These are phyloP conservation scores for Emergomyces orientalis DNA, from an alignment of 2,329 filamentous ascomycete species.

Conservation along the genomic window DNA sequence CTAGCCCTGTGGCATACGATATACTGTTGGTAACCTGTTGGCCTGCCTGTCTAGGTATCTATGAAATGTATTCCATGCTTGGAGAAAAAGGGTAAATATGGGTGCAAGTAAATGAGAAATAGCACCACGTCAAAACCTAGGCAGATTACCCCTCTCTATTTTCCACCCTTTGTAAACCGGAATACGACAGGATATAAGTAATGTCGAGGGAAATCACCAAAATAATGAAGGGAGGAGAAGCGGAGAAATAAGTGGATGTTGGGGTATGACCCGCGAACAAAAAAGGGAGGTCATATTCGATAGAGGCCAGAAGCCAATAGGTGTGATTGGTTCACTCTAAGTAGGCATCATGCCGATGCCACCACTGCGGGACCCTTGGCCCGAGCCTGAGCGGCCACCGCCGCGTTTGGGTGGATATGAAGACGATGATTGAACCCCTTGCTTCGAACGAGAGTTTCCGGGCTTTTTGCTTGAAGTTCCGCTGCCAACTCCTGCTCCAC, in stretches of 20 bases:
- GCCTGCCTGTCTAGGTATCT: neutral
- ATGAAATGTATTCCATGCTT: neutral
- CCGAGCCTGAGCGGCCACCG: slow-evolving; percentile 7
- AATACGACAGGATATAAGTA: neutral
- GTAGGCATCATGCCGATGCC: slow-evolving; percentile 34
- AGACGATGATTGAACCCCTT: slow-evolving; percentile 8
- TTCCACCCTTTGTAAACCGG: neutral
- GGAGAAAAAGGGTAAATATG: neutral
- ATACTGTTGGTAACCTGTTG: neutral
- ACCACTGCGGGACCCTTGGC: slow-evolving; percentile 17
- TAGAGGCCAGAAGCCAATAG: neutral
- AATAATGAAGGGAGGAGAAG: neutral
- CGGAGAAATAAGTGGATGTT: neutral
- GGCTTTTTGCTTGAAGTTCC: slow-evolving; percentile 12
- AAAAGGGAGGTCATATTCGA: neutral
- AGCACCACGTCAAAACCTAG: neutral
- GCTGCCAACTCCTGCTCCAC: slow-evolving; percentile 8
- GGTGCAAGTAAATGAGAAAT: neutral
- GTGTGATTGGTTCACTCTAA: neutral
- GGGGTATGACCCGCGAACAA: neutral
- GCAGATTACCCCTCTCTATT: neutral
- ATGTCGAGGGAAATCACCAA: neutral
- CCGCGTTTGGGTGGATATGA: slow-evolving; percentile 11
- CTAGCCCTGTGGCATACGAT: neutral
- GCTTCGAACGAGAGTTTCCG: slow-evolving; percentile 11